Evolutionary conservation across 805 yeast genomes (phyloP), one percentile per base, ranked within the genome.

Genomic region (Pichia manshurica): DNA sequence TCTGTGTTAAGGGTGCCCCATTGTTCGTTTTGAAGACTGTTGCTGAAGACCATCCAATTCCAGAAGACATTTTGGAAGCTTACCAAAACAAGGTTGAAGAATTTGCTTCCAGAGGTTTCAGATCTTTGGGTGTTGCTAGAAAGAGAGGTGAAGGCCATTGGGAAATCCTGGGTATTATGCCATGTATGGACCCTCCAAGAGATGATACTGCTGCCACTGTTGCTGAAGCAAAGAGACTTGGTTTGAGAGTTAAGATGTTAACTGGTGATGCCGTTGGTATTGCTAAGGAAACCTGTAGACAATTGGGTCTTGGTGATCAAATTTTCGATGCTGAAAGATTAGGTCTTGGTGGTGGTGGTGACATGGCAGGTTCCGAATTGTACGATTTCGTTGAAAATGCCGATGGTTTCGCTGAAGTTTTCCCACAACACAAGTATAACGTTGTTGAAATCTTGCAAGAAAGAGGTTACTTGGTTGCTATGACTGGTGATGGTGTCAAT

Each of bases 221-320:
- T 68, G 71, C 77, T 71, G 96, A 89, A 75, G 96, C 96, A 62
- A 82, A 85, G 76, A 66, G 74, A 60, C 81, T 89, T 67, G 96
- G 96, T 81, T 80, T 89, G 68, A 83, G 93, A 75, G 93, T 89
- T 63, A 89, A 89, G 85, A 89, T 89, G 96, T 82, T 89, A 72
- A 89, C 96, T 75, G 96, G 96, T 82, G 96, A 89, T 77, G 96
- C 96, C 71, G 96, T 89, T 67, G 96, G 96, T 81, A 89, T 89
- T 75, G 96, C 96, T 66, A 86, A 88, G 81, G 96, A 89, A 78
- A 89, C 96, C 69, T 87, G 96, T 75, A 86, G 96, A 75, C 96
- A 89, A 80, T 81, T 89, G 71, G 96, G 96, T 71, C 77, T 89
- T 62, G 96, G 96, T 75, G 85, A 95, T 62, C 87, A 87, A 84